A percentile compares a stretch with the other conserved stretches of the same genome.
Conservation (phyloP, 208 protist genomes). For the Acanthamoeba triangularis region DNA sequence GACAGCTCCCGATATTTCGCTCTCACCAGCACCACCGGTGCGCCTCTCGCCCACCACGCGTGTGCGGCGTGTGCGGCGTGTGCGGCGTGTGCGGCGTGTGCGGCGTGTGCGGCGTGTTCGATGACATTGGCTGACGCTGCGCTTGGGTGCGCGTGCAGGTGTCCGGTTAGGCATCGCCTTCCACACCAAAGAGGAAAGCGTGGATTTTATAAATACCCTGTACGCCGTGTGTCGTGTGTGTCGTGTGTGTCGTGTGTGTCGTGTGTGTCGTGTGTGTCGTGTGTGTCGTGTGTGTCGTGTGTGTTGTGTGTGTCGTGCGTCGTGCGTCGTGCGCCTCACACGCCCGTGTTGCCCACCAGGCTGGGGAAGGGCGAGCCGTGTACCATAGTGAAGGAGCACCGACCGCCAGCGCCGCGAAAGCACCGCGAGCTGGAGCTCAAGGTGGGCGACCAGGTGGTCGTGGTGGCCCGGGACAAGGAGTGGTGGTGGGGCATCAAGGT, state of each 20-base stretch:
- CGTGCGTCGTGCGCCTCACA: neutral
- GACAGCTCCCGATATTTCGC: conserved; percentile 17
- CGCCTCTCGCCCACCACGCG: neutral
- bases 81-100: neutral
- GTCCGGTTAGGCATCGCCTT: neutral
- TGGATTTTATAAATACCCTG: neutral
- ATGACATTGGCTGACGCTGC: neutral
- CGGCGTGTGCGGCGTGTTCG: neutral
- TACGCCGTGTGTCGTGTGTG: neutral
- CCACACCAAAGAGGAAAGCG: conserved; percentile 17
- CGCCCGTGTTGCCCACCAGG: neutral
- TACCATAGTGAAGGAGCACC: neutral
- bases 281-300: no score
- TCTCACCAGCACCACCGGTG: neutral
- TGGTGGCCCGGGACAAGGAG: conserved; percentile 5
- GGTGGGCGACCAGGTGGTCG: neutral
- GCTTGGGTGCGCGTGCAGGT: no score
- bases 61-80: neutral
- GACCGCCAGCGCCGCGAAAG: neutral
- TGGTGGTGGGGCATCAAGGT: conserved; percentile 20
- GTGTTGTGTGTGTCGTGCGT: no score
- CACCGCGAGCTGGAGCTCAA: neutral
- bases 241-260: no score
- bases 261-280: no score
- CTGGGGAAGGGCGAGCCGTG: neutral